Percentiles rank a stretch among this genome's conserved stretches.
Evolutionary conservation across 768 basidiomycete genomes (phyloP).

Genomic region (Mycena amicta): DNA sequence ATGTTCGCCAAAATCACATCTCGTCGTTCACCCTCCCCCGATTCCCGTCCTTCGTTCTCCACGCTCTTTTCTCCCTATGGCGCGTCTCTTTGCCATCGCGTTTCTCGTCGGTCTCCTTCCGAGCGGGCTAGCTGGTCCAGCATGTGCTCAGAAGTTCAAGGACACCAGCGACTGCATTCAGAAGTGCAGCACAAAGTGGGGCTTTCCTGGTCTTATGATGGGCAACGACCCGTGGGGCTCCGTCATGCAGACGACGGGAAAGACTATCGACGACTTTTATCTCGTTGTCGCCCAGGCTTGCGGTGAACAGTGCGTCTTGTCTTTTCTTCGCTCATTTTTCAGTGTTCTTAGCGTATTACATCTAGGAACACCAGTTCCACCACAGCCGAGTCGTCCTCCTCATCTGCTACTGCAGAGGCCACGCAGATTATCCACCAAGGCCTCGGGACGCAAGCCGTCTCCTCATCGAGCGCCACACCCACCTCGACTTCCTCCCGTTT

Average conservation of each 20-base stretch:
- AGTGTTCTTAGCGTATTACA: not conserved
- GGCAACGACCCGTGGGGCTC: slow-evolving; percentile 60
- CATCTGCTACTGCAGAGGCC: slow-evolving; percentile 22
- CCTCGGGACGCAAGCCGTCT: slow-evolving; percentile 9
- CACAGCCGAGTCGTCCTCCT: slow-evolving; percentile 6
- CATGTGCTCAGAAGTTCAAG: slow-evolving; percentile 43
- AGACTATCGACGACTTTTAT: slow-evolving; percentile 35
- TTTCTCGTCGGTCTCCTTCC: slow-evolving; percentile 39
- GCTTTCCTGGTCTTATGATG: slow-evolving; percentile 51
- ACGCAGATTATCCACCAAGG: slow-evolving; percentile 21
- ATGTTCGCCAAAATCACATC: slow-evolving; percentile 1
- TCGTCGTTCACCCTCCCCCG: slow-evolving; percentile 28
- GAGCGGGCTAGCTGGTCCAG: slow-evolving; percentile 46
- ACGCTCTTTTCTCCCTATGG: slow-evolving; percentile 34
- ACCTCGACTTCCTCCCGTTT: slow-evolving; percentile 16
- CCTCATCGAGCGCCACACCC: slow-evolving; percentile 18
- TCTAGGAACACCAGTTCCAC: slow-evolving; percentile 2
- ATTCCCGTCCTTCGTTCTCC: slow-evolving; percentile 24
- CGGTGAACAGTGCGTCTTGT: slow-evolving; percentile 30
- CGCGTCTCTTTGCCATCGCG: slow-evolving; percentile 39
- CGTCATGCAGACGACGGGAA: slow-evolving; percentile 41
- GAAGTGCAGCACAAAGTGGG: slow-evolving; percentile 46
- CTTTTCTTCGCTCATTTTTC: not conserved
- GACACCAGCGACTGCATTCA: slow-evolving; percentile 39
- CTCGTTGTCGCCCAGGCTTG: slow-evolving; percentile 46